Evolutionary conservation across 768 basidiomycete species (phyloP), one percentile per base, ranked within the genome.

Genomic region (Leucocoprinus birnbaumii): DNA sequence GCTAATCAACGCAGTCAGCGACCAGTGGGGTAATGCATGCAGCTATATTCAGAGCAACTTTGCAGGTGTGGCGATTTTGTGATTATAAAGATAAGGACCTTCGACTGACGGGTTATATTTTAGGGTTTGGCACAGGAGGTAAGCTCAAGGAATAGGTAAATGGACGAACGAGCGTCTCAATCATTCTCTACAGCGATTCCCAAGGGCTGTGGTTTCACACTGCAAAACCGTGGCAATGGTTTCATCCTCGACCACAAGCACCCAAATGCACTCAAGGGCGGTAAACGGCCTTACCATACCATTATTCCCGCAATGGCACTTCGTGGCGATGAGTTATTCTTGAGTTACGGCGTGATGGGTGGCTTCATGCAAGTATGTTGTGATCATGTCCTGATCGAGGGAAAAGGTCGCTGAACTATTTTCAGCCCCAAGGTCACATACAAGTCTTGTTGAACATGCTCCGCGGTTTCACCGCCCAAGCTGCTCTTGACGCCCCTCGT

Each of bases 401-500:
- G 2, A 16, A 22, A 13, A 3, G n/a, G 8, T 26, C 9, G n/a
- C 27, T 48, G 50, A 46, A n/a, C 16, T 10, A 11, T 31, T 14
- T 14, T 10, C 48, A 97, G 83, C 96, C 96, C 1, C 94, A 96
- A 77, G 95, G 97, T 0, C 96, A 98, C 62, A 81, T 98, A 3
- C 97, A 99, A 70, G 94, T 98, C 6, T 76, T 98, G 22, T 71
- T 98, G 25, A 97, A 94, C 65, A 80, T 97, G 49, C 79, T 98
- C 24, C 82, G 94, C 44, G 95, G 95, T 2, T 91, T 84, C 68
- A 89, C 86, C 2, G 80, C 85, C 0, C 97, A 99, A 71, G 84
- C 91, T 2, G 91, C 94, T 13, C 81, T 99, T 35, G 96, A 98
- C 69, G 89, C 94, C 0, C 96, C 95, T 8, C 85, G 96, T 13